Evolutionary conservation across 129 eudicot species (phyloP).

Genomic region (Silybum marianum): DNA sequence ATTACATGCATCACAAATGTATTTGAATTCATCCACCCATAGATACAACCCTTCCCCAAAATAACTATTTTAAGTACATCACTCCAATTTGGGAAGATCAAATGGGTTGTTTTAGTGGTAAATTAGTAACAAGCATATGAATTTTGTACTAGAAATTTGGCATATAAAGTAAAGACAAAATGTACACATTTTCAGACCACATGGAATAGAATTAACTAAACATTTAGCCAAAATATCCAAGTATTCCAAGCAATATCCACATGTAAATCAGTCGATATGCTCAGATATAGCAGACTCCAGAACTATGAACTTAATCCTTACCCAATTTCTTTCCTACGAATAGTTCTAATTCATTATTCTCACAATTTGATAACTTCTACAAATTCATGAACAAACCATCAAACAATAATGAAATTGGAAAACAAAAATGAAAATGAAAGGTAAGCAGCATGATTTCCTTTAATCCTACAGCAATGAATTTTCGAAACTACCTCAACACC

Average conservation of each 20-base stretch:
- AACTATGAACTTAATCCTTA: not conserved
- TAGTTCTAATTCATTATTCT: not conserved
- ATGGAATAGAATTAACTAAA: not conserved
- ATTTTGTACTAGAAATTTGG: not conserved
- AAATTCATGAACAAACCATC: conserved; percentile 4
- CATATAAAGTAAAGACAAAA: not conserved
- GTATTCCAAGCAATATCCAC: conserved; percentile 1
- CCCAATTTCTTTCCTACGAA: not conserved
- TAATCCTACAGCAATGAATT: conserved; percentile 7
- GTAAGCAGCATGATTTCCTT: not conserved
- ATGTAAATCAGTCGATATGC: not conserved
- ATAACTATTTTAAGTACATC: not conserved
- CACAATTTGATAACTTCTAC: not conserved
- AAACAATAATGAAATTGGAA: not conserved
- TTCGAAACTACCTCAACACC: conserved; percentile 76
- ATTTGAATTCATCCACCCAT: not conserved
- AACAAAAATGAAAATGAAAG: not conserved
- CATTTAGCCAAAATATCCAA: not conserved
- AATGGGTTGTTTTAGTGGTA: not conserved
- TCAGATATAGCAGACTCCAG: not conserved
- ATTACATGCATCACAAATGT: not conserved
- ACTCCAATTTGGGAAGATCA: not conserved
- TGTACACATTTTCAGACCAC: not conserved
- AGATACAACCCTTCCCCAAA: not conserved
- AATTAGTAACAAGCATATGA: conserved; percentile 6